Percentiles rank a stretch among this genome's conserved stretches.
These are phyloP conservation scores for Sugiyamaella grinbergsii DNA, from an alignment of 1,139 yeast species.

Conservation along the genomic window DNA sequence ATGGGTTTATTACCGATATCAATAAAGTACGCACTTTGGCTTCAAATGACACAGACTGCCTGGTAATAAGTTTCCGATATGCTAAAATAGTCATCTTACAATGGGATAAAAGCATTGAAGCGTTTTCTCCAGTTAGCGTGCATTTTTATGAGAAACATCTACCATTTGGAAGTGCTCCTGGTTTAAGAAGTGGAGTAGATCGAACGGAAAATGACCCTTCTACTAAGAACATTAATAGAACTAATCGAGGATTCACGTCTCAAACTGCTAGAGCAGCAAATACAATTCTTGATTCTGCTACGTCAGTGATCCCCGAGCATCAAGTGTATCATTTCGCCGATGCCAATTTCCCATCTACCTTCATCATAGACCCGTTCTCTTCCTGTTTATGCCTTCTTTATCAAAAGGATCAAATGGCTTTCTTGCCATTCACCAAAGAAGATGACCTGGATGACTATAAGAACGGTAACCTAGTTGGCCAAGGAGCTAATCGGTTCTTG, in stretches of 20 bases:
- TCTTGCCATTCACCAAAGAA: conserved; percentile 64
- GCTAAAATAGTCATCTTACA: conserved; percentile 78
- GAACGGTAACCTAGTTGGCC: neutral
- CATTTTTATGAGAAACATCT: conserved; percentile 83
- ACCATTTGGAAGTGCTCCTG: conserved; percentile 20
- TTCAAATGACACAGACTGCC: conserved; percentile 55
- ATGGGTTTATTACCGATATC: conserved; percentile 69
- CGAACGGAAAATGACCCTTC: conserved; percentile 9
- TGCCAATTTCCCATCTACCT: conserved; percentile 49
- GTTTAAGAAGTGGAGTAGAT: conserved; percentile 14
- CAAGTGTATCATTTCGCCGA: conserved; percentile 47
- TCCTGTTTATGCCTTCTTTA: conserved; percentile 66
- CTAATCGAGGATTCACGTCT: conserved; percentile 1
- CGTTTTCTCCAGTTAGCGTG: conserved; percentile 70
- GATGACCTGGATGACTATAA: conserved; percentile 39
- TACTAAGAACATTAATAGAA: conserved; percentile 2
- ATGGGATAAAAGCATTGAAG: conserved; percentile 61
- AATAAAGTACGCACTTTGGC: conserved; percentile 56
- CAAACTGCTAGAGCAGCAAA: conserved; percentile 12
- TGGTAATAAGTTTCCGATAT: conserved; percentile 66
- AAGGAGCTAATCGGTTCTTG: neutral
- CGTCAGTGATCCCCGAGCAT: conserved; percentile 14
- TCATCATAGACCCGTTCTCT: conserved; percentile 67
- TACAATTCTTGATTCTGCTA: conserved; percentile 42
- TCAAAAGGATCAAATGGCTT: conserved; percentile 65